Conservation (phyloP, 2,329 filamentous ascomycete species). For the Pseudodiploospora longispora region DNA sequence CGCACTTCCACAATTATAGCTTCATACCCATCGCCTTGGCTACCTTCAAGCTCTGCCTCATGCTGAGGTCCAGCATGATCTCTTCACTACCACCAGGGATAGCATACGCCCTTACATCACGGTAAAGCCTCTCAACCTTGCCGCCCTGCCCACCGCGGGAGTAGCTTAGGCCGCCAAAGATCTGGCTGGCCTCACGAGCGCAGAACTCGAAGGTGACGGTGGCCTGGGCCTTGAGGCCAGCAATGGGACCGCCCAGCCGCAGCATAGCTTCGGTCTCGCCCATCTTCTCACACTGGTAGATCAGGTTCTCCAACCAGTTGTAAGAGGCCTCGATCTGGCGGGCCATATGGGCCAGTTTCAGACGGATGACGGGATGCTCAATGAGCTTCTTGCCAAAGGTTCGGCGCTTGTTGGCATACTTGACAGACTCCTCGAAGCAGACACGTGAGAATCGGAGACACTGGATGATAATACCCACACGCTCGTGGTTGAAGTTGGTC, state of each 20-base stretch:
- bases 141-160: conserved; percentile 88
- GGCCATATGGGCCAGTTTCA: conserved; percentile 98
- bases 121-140: conserved; percentile 90
- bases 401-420: conserved; percentile 93
- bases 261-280: conserved; percentile 92
- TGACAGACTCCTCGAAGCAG: conserved; percentile 93
- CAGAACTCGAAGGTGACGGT: conserved; percentile 97
- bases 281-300: conserved; percentile 92
- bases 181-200: conserved; percentile 90
- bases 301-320: conserved; percentile 91
- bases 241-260: conserved; percentile 88
- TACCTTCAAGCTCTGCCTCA: conserved; percentile 81
- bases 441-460: conserved; percentile 91
- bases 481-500: conserved; percentile 99
- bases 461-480: conserved; percentile 97
- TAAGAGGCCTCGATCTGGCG: conserved; percentile 96
- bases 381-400: conserved; percentile 97
- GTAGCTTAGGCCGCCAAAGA: conserved; percentile 92
- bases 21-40: conserved; percentile 90
- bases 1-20: conserved; percentile 43
- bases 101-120: conserved; percentile 92
- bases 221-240: conserved; percentile 84
- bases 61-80: conserved; percentile 97
- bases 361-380: conserved; percentile 91
- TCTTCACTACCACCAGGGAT: conserved; percentile 95